These are phyloP conservation scores for Cordyceps militaris DNA, from an alignment of 2,329 filamentous ascomycete species.

Conservation along the genomic window DNA sequence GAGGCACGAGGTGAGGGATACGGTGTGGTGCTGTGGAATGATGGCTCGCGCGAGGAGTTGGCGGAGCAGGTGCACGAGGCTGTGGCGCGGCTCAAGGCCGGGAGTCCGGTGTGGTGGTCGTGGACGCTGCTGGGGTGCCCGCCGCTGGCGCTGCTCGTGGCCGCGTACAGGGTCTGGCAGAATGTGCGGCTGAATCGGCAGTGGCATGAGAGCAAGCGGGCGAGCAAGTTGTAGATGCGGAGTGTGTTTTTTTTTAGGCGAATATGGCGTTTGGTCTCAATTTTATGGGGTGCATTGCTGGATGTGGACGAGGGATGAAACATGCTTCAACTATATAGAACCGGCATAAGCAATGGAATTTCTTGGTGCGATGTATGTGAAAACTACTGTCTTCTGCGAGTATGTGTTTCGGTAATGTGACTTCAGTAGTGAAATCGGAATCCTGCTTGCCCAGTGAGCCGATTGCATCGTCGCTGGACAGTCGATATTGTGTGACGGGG, in stretches of 20 bases:
- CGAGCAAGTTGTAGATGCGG: conserved; percentile 20
- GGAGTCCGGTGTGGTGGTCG: conserved; percentile 80
- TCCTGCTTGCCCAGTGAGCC: no score
- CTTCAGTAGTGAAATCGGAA: no score
- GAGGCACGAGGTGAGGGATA: conserved; percentile 55
- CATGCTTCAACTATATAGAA: no score
- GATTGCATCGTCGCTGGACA: no score
- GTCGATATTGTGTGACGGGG: no score
- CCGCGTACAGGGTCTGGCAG: conserved; percentile 63
- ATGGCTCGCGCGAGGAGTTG: conserved; percentile 65
- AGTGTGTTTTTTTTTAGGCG: neutral
- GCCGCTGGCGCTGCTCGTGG: conserved; percentile 63
- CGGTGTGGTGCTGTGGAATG: conserved; percentile 88
- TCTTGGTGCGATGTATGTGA: no score
- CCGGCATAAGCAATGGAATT: no score
- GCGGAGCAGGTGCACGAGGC: conserved; percentile 58
- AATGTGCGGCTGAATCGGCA: conserved; percentile 62
- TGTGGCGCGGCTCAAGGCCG: conserved; percentile 53
- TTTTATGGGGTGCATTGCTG: no score
- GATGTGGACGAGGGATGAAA: no score
- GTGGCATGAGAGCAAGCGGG: conserved; percentile 56
- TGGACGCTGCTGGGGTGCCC: conserved; percentile 63
- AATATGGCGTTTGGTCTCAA: neutral
- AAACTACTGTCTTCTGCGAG: no score
- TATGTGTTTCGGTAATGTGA: no score